Evolutionary conservation across 2,329 filamentous ascomycete species (phyloP), one percentile per base, ranked within the genome.

Genomic region (Calonectria hongkongensis): DNA sequence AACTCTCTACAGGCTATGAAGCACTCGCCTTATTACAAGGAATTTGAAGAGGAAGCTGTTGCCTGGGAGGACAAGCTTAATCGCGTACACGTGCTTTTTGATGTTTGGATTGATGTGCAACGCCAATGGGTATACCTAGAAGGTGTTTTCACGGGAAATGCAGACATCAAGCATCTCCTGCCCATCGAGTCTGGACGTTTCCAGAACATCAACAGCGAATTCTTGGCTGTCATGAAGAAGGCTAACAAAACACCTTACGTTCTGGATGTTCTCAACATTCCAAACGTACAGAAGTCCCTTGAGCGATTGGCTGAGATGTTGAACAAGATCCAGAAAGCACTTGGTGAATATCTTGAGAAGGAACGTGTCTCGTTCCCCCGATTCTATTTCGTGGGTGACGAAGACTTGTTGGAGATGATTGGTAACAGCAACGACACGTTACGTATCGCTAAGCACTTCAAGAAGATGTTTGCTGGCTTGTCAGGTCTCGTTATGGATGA

Each of bases 61-160:
- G 91, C 94, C 1, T 99, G 97, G 97, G 97, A 99, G 85, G 97
- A 99, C 85, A 98, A 98, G 83, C 90, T 99, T 30, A 99, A 98
- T 83, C 92, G 97, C 56, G 95, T 99, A 2, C 97, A 99, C 82
- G 95, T 99, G 18, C 90, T 99, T 12, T 99, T 99, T 81, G 97
- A 99, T 83, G 96, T 99, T 18, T 99, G 97, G 97, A 99, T 99
- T 79, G 97, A 99, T 85, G 97, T 99, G n/a, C 97, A 99, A 84
- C 94, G 97, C 74, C 97, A 99, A 86, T 99, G 97, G 97, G 97
- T 99, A 9, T 99, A 99, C 83, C 91, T 99, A 6, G 97, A 99
- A 85, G 97, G 97, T 77, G 97, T 99, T 41, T 99, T 99, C 83
- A 98, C 96, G 1, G 97, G 97, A 72, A 99, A 99, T 82, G 96